Evolutionary conservation across 305 asterid species (phyloP).

Genomic region (Fraxinus greggii): DNA sequence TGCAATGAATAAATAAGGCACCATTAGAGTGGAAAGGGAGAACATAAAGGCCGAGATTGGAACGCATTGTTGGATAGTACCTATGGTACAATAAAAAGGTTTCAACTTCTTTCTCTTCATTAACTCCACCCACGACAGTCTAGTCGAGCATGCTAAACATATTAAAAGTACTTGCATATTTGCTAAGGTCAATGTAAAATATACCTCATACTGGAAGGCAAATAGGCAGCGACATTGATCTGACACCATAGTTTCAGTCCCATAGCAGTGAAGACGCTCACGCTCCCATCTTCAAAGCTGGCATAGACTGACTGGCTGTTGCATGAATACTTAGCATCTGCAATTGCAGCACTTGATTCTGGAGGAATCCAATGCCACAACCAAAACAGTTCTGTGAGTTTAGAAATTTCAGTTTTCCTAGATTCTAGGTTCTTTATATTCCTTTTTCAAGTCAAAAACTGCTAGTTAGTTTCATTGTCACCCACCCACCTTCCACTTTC

Average conservation of each 20-base stretch:
- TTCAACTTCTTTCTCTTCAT: not conserved
- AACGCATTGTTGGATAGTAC: not conserved
- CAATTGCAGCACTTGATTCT: conserved; percentile 58
- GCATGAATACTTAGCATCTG: conserved; percentile 75
- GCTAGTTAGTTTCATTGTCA: not conserved
- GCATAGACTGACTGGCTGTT: conserved; percentile 75
- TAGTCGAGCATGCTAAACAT: not conserved
- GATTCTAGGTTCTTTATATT: not conserved
- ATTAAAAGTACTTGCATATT: not conserved
- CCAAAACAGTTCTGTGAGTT: conserved; percentile 7
- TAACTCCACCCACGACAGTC: not conserved
- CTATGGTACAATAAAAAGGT: not conserved
- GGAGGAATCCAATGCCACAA: conserved; percentile 66
- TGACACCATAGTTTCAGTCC: conserved; percentile 61
- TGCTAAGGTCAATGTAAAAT: not conserved
- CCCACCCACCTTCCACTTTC: not conserved
- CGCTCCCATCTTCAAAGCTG: conserved; percentile 62
- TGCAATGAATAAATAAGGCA: conserved; percentile 7
- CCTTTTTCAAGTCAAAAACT: not conserved
- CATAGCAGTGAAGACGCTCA: conserved; percentile 57
- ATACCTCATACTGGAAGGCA: conserved; percentile 54
- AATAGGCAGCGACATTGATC: conserved; percentile 63
- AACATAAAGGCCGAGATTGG: not conserved
- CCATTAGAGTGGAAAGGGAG: not conserved
- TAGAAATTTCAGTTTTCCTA: not conserved